Evolutionary conservation across 1,139 yeast genomes (phyloP), one percentile per base, ranked within the genome.

Genomic region (Taiozyma sp.): DNA sequence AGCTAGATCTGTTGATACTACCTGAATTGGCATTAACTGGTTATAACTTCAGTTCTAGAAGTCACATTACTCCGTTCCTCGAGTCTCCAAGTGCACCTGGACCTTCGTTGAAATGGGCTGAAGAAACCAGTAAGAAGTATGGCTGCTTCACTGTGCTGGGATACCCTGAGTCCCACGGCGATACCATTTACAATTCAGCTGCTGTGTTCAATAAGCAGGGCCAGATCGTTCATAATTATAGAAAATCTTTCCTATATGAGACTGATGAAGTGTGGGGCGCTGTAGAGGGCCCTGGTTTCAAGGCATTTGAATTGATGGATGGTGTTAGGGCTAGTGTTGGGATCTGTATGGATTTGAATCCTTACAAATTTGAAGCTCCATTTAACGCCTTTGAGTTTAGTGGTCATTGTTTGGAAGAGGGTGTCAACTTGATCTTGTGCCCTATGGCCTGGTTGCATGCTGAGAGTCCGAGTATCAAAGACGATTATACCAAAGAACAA

Each of bases 261-360:
- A 81, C 95, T 0, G 98, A 91, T 65, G 87, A 85, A 53, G 69
- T 60, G 1, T 90, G 95, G 93, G 96, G 95, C 0, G 84, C 91
- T 53, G 59, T 65, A 2, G 96, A 88, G 62, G 85, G 86, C 46
- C 68, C 63, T 3, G 78, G 77, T 1, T 85, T 85, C 57, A 51
- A 56, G 16, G 48, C 51, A 11, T 56, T 53, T 26, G 64, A 63
- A 46, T 52, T 69, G 21, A 53, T 53, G 56, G 61, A 42, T 35
- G 56, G 48, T 43, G 49, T 41, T 52, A 78, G 41, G 67, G 70
- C 85, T 0, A 77, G 82, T 44, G 74, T 90, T 51, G 97, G 97
- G 0, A 89, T 91, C n/a, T 91, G 97, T 65, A 91, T 90, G 98
- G 98, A 90, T 66, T 68, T 91, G 56, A 90, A 88, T 64, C 97